Conservation (phyloP, 129 eudicot genomes). For the Flaveria sonorensis region DNA sequence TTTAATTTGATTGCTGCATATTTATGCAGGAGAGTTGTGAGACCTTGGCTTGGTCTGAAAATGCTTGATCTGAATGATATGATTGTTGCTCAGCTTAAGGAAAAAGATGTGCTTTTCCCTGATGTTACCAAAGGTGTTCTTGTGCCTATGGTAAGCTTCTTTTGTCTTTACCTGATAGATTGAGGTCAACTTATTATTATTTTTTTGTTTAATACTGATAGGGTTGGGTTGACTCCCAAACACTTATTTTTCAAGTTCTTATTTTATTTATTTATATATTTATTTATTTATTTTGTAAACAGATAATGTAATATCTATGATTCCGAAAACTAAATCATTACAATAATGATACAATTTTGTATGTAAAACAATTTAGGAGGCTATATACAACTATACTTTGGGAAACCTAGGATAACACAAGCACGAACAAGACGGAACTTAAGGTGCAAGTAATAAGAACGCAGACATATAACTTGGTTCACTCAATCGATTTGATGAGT, state of each 20-base stretch:
- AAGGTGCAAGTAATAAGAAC: neutral
- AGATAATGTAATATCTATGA: neutral
- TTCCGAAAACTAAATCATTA: neutral
- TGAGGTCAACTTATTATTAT: neutral
- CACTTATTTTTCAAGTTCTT: neutral
- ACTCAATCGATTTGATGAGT: neutral
- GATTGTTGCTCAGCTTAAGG: conserved; percentile 88
- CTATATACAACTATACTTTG: neutral
- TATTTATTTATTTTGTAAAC: neutral
- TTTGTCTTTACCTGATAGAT: neutral
- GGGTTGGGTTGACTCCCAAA: neutral
- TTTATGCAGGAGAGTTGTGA: conserved; percentile 83
- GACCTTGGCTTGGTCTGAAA: conserved; percentile 97
- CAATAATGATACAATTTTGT: neutral
- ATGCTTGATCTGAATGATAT: conserved; percentile 91
- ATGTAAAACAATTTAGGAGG: neutral
- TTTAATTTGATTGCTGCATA: conserved; percentile 5
- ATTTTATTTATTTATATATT: too few relatives aligned
- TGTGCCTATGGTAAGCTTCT: conserved; percentile 75
- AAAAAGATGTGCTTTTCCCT: conserved; percentile 73
- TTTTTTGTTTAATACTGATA: neutral
- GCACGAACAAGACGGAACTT: neutral
- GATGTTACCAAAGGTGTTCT: conserved; percentile 75
- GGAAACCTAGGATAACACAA: neutral
- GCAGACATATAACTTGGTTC: neutral